A percentile compares a stretch with the other conserved stretches of the same genome.
Conservation (phyloP, 2,329 filamentous ascomycete species). For the Colletotrichum abscissum region DNA sequence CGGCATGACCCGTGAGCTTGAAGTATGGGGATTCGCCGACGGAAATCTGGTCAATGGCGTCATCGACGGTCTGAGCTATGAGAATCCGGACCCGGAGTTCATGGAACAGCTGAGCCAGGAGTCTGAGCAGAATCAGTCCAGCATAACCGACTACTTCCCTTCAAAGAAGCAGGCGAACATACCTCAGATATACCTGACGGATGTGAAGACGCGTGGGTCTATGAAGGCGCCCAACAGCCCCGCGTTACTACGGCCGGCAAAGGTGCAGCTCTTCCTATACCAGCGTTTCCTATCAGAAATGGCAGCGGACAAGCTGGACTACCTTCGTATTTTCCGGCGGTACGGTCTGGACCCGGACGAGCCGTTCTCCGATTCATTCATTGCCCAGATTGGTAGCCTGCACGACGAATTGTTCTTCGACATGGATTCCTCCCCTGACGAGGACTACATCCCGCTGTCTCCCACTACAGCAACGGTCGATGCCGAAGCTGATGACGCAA, state of each 20-base stretch:
- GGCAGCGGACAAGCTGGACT: slow-evolving; percentile 76
- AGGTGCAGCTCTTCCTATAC: slow-evolving; percentile 91
- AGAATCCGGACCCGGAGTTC: slow-evolving; percentile 78
- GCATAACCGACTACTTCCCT: slow-evolving; percentile 55
- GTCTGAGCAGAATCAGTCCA: slow-evolving; percentile 47
- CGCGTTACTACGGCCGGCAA: slow-evolving; percentile 78
- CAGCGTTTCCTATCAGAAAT: slow-evolving; percentile 85
- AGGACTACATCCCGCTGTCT: background rate
- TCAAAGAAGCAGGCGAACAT: slow-evolving; percentile 34
- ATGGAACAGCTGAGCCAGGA: slow-evolving; percentile 67
- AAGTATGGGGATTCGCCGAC: slow-evolving; percentile 87
- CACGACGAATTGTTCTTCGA: slow-evolving; percentile 75
- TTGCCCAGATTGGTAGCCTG: slow-evolving; percentile 77
- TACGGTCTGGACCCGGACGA: slow-evolving; percentile 75
- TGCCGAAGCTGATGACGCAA: background rate
- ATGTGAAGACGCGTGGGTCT: slow-evolving; percentile 85
- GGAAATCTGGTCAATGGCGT: slow-evolving; percentile 88
- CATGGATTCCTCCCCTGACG: slow-evolving; percentile 38
- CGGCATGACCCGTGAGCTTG: slow-evolving; percentile 79
- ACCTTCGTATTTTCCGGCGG: slow-evolving; percentile 74
- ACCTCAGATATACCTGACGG: slow-evolving; percentile 76
- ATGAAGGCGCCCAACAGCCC: slow-evolving; percentile 72
- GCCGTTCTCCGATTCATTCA: slow-evolving; percentile 82
- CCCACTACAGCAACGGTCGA: slow-evolving; percentile 44
- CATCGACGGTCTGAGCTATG: slow-evolving; percentile 86